Conservation (phyloP, 129 eudicot species). For the Flaveria brownii region DNA sequence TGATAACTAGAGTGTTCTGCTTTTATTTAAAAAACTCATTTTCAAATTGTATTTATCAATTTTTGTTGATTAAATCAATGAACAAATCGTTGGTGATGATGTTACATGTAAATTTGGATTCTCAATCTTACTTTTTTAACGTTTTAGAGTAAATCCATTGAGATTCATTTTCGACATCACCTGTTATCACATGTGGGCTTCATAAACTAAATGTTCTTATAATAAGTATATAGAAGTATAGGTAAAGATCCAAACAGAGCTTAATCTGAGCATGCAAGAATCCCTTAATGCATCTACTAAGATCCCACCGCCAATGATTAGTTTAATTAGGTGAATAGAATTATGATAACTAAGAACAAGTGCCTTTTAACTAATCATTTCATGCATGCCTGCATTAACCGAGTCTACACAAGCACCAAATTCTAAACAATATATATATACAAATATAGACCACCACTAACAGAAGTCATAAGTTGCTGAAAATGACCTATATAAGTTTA, state of each 20-base stretch:
- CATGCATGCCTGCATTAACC: constrained; percentile 16
- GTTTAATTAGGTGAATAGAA: constrained; percentile 13
- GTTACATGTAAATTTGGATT: too few species aligned
- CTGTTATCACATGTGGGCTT: too few species aligned
- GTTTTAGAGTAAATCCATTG: too few species aligned
- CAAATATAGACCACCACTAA: constrained; percentile 31
- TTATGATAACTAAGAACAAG: constrained; percentile 20
- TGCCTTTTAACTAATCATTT: constrained; percentile 25
- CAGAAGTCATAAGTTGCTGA: constrained; percentile 12
- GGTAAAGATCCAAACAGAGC: background rate
- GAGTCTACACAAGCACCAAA: constrained; percentile 11
- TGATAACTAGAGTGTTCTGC: too few species aligned
- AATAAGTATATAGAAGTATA: background rate
- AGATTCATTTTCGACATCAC: too few species aligned
- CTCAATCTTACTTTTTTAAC: too few species aligned
- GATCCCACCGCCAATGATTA: constrained; percentile 29
- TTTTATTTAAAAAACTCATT: too few species aligned
- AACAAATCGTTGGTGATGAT: too few species aligned
- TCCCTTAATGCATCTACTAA: background rate
- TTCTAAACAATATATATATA: background rate
- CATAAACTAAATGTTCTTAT: too few species aligned
- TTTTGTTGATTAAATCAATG: too few species aligned
- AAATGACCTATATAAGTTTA: constrained; percentile 13
- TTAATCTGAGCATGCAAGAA: background rate
- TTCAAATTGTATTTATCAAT: too few species aligned